A percentile compares a stretch with the other conserved stretches of the same genome.
Evolutionary conservation across 148 eudicot genomes (phyloP).

Genomic region (Talinum fruticosum): DNA sequence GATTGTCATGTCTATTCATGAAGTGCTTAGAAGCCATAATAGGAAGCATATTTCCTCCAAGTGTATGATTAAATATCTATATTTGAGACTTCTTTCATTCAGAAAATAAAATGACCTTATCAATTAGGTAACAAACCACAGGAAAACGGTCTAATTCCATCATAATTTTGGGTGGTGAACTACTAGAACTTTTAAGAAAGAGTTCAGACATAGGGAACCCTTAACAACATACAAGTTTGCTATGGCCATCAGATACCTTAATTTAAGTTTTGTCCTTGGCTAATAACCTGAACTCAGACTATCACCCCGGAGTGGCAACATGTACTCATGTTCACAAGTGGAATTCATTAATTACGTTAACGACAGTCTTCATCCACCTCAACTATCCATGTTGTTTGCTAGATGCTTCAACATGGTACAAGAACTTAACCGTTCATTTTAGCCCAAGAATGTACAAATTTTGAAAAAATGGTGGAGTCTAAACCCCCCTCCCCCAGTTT

Average conservation of each 20-base stretch:
- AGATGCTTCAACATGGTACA: not conserved
- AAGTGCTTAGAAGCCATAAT: not conserved
- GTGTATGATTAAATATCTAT: too few species aligned
- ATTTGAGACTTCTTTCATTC: too few species aligned
- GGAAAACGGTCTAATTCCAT: too few species aligned
- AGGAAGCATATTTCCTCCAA: too few species aligned
- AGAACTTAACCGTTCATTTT: not conserved
- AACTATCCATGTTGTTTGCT: not conserved
- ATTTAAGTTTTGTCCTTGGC: not conserved
- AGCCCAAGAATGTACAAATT: not conserved
- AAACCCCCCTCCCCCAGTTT: not conserved
- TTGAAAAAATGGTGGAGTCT: not conserved
- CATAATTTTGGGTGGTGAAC: too few species aligned
- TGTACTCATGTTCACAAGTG: not conserved
- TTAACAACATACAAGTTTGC: not conserved
- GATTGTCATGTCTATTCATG: not conserved
- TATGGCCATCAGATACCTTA: not conserved
- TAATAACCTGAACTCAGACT: not conserved
- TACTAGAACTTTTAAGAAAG: not conserved
- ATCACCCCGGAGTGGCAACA: not conserved
- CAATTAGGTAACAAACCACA: too few species aligned
- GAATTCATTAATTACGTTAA: too few species aligned
- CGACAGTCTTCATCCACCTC: not conserved
- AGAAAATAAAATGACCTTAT: too few species aligned
- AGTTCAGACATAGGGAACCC: not conserved